Evolutionary conservation across 768 basidiomycete species (phyloP).

Genomic region (Pleurotus platypus): DNA sequence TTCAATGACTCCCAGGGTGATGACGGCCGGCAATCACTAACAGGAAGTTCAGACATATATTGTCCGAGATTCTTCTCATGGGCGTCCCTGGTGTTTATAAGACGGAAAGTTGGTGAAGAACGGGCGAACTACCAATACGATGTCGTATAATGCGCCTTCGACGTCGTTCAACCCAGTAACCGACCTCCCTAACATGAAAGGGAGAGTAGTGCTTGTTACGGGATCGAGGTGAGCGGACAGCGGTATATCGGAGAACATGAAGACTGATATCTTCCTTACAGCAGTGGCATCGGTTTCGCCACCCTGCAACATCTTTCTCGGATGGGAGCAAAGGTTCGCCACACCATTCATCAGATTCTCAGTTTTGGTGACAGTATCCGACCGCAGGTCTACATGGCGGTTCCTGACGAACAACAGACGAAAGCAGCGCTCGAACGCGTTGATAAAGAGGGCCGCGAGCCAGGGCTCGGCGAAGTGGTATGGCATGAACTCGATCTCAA

Average conservation of each 20-base stretch:
- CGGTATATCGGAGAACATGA: no score
- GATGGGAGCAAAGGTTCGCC: conserved; percentile 36
- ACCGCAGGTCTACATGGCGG: conserved; percentile 24
- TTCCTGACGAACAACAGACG: conserved; percentile 27
- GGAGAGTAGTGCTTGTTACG: conserved; percentile 45
- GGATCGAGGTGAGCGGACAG: conserved; percentile 36
- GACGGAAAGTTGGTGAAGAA: no score
- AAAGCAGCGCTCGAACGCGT: conserved; percentile 28
- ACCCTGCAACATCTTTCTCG: conserved; percentile 33
- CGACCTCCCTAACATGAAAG: conserved; percentile 43
- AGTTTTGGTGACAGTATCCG: neutral
- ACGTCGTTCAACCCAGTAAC: conserved; percentile 21
- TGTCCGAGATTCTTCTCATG: no score
- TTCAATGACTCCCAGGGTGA: no score
- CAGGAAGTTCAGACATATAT: no score
- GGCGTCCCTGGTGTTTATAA: no score
- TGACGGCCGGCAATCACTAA: no score
- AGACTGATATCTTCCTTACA: conserved; percentile 13
- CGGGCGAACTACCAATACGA: neutral
- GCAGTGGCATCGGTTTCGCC: conserved; percentile 32
- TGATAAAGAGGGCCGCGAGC: conserved; percentile 24
- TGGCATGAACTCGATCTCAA: conserved; percentile 36
- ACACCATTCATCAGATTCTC: conserved; percentile 7
- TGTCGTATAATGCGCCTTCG: neutral
- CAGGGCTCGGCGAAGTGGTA: conserved; percentile 23